Conservation (phyloP, 805 yeast genomes). For the Komagataella phaffii region DNA sequence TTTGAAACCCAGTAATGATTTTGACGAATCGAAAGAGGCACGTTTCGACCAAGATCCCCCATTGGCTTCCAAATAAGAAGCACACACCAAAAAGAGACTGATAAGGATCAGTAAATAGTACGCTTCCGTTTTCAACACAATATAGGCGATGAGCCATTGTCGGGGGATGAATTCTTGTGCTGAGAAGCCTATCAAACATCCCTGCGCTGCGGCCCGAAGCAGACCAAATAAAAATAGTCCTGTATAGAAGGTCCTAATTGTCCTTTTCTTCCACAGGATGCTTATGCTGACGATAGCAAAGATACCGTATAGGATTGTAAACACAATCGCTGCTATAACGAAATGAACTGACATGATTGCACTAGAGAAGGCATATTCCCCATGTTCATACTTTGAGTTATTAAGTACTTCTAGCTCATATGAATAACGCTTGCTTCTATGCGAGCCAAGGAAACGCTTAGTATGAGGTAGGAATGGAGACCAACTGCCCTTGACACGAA, state of each 20-base stretch:
- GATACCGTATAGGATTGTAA: background rate
- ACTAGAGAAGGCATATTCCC: background rate
- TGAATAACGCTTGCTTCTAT: background rate
- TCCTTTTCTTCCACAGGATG: background rate
- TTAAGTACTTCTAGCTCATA: background rate
- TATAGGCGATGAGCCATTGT: background rate
- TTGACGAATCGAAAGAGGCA: background rate
- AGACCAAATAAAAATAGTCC: background rate
- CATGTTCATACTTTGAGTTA: background rate
- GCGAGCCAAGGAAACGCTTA: background rate
- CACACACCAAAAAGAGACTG: background rate
- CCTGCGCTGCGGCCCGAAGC: background rate
- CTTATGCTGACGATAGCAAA: background rate
- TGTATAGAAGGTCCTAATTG: background rate
- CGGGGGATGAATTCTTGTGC: background rate
- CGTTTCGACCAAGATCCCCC: background rate
- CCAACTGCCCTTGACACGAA: background rate
- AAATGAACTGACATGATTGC: background rate
- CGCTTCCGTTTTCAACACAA: background rate
- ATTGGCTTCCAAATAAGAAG: background rate
- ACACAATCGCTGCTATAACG: background rate
- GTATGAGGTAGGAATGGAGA: background rate
- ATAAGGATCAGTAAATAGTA: background rate
- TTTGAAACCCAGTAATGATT: background rate
- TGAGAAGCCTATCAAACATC: background rate